A percentile compares a stretch with the other conserved stretches of the same genome.
Conservation (phyloP, 352 stramenopile genomes). For the Phytopythium montanum region DNA sequence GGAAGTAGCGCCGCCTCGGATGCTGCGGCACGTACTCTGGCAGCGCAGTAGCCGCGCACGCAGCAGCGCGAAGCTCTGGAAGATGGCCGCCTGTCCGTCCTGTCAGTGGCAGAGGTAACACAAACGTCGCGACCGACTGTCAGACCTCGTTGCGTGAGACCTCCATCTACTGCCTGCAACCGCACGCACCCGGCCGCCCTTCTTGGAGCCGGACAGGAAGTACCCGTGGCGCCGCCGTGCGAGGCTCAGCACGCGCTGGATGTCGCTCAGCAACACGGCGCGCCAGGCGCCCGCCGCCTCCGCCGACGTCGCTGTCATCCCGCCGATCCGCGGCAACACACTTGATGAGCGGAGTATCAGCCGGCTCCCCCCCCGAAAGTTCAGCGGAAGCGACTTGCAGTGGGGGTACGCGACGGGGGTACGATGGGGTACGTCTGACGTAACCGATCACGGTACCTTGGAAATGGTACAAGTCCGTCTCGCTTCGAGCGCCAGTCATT, state of each 20-base stretch:
- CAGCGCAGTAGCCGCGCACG: constrained; percentile 55
- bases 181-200: constrained; percentile 18
- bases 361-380: too few relatives aligned
- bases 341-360: too few relatives aligned
- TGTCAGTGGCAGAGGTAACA: constrained; percentile 10
- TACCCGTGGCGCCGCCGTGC: constrained; percentile 54
- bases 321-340: not conserved
- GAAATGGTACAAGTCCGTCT: too few relatives aligned
- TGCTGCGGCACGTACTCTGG: constrained; percentile 33
- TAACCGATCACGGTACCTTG: too few relatives aligned
- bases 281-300: constrained; percentile 21
- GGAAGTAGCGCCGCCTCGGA: not conserved
- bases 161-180: not conserved
- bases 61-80: constrained; percentile 61
- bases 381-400: too few relatives aligned
- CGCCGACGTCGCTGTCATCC: not conserved
- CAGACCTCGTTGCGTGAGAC: not conserved
- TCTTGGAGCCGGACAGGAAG: constrained; percentile 20
- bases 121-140: not conserved
- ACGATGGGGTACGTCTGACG: too few relatives aligned
- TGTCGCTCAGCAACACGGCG: constrained; percentile 63
- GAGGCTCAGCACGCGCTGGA: constrained; percentile 68
- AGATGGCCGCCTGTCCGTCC: constrained; percentile 48
- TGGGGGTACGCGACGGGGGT: too few relatives aligned
- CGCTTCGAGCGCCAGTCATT: too few relatives aligned